phyloP scores from a whole-genome alignment of 768 basidiomycete species.

The Mycena rosella region DNA sequence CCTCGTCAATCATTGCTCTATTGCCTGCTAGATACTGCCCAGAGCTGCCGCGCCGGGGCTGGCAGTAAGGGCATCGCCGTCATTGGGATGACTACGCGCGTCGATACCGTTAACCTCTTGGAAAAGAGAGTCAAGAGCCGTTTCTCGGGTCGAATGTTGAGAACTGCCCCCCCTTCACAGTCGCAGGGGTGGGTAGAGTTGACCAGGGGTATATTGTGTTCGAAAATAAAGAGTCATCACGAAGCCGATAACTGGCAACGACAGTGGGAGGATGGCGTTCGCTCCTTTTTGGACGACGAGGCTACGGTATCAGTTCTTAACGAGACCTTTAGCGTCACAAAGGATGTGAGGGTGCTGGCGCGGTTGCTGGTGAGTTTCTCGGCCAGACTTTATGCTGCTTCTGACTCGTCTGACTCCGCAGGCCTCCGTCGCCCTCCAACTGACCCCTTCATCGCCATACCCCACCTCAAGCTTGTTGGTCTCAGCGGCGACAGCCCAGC shows the following conservation, averaged over 20 bases:
- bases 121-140: slow-evolving; percentile 98
- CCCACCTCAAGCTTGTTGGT: slow-evolving; percentile 61
- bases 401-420: slow-evolving; percentile 40
- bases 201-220: slow-evolving; percentile 60
- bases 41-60: slow-evolving; percentile 77
- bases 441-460: slow-evolving; percentile 67
- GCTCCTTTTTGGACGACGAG: slow-evolving; percentile 66
- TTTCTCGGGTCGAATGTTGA: slow-evolving; percentile 91
- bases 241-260: slow-evolving; percentile 67
- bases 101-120: slow-evolving; percentile 89
- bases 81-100: slow-evolving; percentile 86
- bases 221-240: slow-evolving; percentile 41
- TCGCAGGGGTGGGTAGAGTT: slow-evolving; percentile 64
- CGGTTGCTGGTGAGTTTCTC: slow-evolving; percentile 65
- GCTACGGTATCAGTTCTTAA: slow-evolving; percentile 59
- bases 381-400: neutral
- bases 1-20: slow-evolving; percentile 94
- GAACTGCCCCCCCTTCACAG: slow-evolving; percentile 72
- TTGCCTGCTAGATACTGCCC: slow-evolving; percentile 94
- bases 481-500: slow-evolving; percentile 62
- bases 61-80: slow-evolving; percentile 82
- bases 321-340: slow-evolving; percentile 72
- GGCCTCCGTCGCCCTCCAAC: slow-evolving; percentile 58
- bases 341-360: slow-evolving; percentile 70
- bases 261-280: slow-evolving; percentile 70